These are phyloP conservation scores for Suillus subluteus DNA, from an alignment of 768 basidiomycete genomes.

Conservation along the genomic window DNA sequence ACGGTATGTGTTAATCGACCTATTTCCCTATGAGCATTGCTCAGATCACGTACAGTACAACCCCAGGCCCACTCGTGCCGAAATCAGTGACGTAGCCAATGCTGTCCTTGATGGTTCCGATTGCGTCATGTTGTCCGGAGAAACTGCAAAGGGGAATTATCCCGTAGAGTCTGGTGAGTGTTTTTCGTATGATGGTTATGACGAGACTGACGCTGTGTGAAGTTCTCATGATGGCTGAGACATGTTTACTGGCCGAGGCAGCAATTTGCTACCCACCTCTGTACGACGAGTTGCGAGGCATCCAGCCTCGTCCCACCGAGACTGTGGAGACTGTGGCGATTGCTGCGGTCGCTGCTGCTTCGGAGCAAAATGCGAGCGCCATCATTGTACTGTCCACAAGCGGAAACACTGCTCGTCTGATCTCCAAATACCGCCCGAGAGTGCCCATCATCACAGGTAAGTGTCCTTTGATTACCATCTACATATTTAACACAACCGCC, in stretches of 20 bases:
- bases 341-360: conserved; percentile 93
- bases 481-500: conserved; percentile 7
- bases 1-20: conserved; percentile 55
- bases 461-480: conserved; percentile 25
- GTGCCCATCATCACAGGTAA: conserved; percentile 94
- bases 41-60: conserved; percentile 69
- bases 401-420: conserved; percentile 92
- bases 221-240: conserved; percentile 99
- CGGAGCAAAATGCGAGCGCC: conserved; percentile 93
- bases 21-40: conserved; percentile 15
- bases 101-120: conserved; percentile 98
- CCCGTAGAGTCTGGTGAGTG: conserved; percentile 89
- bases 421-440: conserved; percentile 94
- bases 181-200: neutral
- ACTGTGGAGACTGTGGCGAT: conserved; percentile 96
- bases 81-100: conserved; percentile 99
- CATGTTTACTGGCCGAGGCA: conserved; percentile 93
- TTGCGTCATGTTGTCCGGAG: conserved; percentile 99
- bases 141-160: conserved; percentile 97
- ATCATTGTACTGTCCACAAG: conserved; percentile 97
- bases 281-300: conserved; percentile 82
- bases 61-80: conserved; percentile 97
- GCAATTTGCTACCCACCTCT: conserved; percentile 95
- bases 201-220: conserved; percentile 15
- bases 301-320: conserved; percentile 86